Conservation (phyloP, 208 protist species). For the Trypanosoma scelopori region DNA sequence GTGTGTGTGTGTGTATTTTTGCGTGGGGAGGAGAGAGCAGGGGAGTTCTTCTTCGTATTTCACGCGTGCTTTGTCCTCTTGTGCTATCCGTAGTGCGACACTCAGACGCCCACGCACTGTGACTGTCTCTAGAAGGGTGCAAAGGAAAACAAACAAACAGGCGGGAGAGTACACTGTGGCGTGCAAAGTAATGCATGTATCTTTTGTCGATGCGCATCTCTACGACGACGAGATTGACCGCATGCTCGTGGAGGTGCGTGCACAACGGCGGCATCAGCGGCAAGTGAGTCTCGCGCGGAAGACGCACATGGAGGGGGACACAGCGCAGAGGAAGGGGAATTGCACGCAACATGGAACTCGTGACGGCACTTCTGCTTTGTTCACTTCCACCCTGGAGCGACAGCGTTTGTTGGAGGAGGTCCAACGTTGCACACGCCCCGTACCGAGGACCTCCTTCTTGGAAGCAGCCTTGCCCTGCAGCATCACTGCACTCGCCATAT, state of each 20-base stretch:
- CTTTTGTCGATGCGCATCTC: constrained; percentile 4
- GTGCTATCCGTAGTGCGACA: too few relatives aligned
- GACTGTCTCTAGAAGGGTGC: too few relatives aligned
- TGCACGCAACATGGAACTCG: not conserved
- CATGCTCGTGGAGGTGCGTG: constrained; percentile 6
- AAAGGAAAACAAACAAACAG: too few relatives aligned
- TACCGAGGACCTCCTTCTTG: not conserved
- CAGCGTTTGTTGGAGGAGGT: not conserved
- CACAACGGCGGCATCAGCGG: not conserved
- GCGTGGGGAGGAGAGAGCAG: too few relatives aligned
- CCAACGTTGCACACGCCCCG: not conserved
- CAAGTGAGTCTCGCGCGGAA: too few relatives aligned
- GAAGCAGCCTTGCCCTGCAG: not conserved
- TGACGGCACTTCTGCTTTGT: not conserved
- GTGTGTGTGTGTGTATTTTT: too few relatives aligned
- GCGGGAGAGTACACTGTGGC: too few relatives aligned
- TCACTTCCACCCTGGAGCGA: constrained; percentile 7
- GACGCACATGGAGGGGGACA: too few relatives aligned
- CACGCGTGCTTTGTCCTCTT: too few relatives aligned
- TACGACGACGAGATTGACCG: constrained; percentile 22
- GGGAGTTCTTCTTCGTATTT: too few relatives aligned
- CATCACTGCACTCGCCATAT: too few relatives aligned
- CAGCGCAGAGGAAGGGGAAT: not conserved
- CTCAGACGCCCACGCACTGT: too few relatives aligned
- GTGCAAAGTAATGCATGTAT: not conserved